These are phyloP conservation scores for Leccinum solheimii DNA, from an alignment of 1,284 basidiomycete genomes.

Conservation along the genomic window DNA sequence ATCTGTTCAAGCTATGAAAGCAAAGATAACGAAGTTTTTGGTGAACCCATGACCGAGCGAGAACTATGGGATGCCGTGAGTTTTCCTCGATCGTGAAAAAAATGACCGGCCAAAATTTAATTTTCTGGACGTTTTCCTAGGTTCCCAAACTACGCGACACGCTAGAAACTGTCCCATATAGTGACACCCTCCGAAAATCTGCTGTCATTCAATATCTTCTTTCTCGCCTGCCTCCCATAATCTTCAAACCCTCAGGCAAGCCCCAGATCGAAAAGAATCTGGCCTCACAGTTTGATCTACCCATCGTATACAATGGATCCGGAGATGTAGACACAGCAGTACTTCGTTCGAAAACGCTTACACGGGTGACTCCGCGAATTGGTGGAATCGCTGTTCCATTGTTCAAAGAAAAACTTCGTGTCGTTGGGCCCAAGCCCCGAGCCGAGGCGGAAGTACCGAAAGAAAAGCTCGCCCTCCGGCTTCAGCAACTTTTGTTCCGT, in stretches of 20 bases:
- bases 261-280: neutral
- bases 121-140: constrained; percentile 28
- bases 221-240: constrained; percentile 14
- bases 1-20: constrained; percentile 38
- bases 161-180: constrained; percentile 24
- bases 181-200: constrained; percentile 26
- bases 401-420: constrained; percentile 51
- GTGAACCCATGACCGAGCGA: constrained; percentile 36
- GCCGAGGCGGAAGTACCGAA: constrained; percentile 18
- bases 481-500: constrained; percentile 26
- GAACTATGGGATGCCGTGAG: constrained; percentile 47
- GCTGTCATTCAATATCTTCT: constrained; percentile 25
- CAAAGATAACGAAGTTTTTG: constrained; percentile 41
- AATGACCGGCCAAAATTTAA: neutral
- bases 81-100: neutral
- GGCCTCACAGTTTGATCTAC: neutral
- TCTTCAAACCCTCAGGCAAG: constrained; percentile 12
- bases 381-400: constrained; percentile 47
- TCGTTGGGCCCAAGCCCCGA: constrained; percentile 48
- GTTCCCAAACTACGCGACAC: constrained; percentile 26
- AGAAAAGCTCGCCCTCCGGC: constrained; percentile 16
- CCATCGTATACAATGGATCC: constrained; percentile 24
- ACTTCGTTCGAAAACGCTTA: constrained; percentile 43
- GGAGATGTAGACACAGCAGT: constrained; percentile 54
- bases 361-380: constrained; percentile 62